These are phyloP conservation scores for Perkinsus marinus DNA, from an alignment of 169 alveolate species.

Conservation along the genomic window DNA sequence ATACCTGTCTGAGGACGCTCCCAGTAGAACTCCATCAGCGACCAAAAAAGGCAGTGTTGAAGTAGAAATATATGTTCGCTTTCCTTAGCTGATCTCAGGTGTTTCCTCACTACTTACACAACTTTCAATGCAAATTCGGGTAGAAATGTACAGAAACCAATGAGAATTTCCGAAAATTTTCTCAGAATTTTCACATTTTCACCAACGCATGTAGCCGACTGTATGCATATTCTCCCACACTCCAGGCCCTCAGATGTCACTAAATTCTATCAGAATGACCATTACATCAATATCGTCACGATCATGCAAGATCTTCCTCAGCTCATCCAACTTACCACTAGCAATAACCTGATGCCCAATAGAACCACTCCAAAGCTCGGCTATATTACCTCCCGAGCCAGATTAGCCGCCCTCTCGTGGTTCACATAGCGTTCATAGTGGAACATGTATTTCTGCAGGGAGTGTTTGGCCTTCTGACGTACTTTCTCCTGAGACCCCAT, in stretches of 20 bases:
- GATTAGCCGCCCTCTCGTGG: slow-evolving; percentile 8
- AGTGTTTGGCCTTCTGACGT: slow-evolving; percentile 19
- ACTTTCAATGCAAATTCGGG: too few relatives aligned
- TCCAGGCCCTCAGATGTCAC: slow-evolving; percentile 8
- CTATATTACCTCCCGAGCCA: not conserved
- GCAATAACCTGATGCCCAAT: not conserved
- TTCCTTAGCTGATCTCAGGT: too few relatives aligned
- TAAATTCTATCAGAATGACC: too few relatives aligned
- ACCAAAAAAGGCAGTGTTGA: too few relatives aligned
- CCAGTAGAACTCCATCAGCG: too few relatives aligned
- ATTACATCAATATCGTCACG: not conserved
- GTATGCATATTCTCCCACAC: too few relatives aligned
- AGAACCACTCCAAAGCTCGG: not conserved
- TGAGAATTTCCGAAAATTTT: too few relatives aligned
- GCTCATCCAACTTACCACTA: not conserved
- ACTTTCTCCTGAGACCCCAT: slow-evolving; percentile 9
- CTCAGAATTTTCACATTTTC: too few relatives aligned
- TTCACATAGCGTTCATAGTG: slow-evolving; percentile 30
- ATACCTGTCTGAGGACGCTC: slow-evolving; percentile 17
- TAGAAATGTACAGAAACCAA: too few relatives aligned
- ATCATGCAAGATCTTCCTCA: not conserved
- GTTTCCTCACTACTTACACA: too few relatives aligned
- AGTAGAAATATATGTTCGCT: too few relatives aligned
- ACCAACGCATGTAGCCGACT: too few relatives aligned
- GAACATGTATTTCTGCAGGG: slow-evolving; percentile 26